These are phyloP conservation scores for Penicillium mononematosum DNA, from an alignment of 495 filamentous ascomycete genomes.

Conservation along the genomic window DNA sequence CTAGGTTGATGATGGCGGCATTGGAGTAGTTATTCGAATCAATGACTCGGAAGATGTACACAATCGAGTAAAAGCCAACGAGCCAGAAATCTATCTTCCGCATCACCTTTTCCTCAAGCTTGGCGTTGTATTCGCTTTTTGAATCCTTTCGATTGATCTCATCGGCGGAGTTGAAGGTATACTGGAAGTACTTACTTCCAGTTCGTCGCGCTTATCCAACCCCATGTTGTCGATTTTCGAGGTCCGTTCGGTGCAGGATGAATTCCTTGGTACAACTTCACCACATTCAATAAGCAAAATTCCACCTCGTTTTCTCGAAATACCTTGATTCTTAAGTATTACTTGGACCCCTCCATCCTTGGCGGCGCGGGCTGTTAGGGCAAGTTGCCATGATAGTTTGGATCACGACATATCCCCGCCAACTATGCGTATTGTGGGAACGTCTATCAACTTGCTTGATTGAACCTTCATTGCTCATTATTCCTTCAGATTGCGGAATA, in stretches of 20 bases:
- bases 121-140: constrained; percentile 3
- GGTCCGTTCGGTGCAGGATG: neutral
- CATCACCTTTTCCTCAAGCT: constrained; percentile 31
- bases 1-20: constrained; percentile 49
- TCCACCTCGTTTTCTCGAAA: neutral
- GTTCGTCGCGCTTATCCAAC: constrained; percentile 6
- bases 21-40: constrained; percentile 45
- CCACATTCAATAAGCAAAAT: neutral
- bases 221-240: constrained; percentile 9
- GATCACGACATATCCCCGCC: constrained; percentile 25
- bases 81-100: constrained; percentile 45
- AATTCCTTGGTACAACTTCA: neutral
- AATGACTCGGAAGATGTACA: constrained; percentile 44
- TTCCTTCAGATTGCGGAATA: neutral
- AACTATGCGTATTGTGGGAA: neutral
- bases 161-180: constrained; percentile 11
- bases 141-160: neutral
- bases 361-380: constrained; percentile 2
- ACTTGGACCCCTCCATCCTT: neutral
- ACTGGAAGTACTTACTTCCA: constrained; percentile 6
- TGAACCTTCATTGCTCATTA: constrained; percentile 1
- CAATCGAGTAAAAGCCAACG: constrained; percentile 43
- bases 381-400: constrained; percentile 25
- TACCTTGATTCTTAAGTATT: neutral
- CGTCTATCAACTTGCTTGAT: neutral